Evolutionary conservation across 1,139 yeast species (phyloP).

Genomic region (Hansenula anomala): DNA sequence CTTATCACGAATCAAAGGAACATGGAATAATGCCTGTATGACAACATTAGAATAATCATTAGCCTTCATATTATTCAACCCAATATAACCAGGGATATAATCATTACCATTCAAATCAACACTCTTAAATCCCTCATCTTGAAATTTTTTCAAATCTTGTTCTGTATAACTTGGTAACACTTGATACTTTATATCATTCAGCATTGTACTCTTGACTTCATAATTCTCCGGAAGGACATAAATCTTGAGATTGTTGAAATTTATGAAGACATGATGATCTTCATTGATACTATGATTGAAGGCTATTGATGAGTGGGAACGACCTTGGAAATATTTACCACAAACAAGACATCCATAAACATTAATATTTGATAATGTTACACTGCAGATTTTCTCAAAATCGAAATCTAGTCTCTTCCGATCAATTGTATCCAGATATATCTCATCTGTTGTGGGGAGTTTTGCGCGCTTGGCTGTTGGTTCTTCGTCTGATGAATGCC

Average conservation of each 20-base stretch:
- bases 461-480: background rate
- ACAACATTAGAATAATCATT: slow-evolving; percentile 55
- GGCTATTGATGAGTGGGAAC: slow-evolving; percentile 59
- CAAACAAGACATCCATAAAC: slow-evolving; percentile 72
- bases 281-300: slow-evolving; percentile 59
- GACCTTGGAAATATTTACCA: slow-evolving; percentile 71
- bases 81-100: slow-evolving; percentile 62
- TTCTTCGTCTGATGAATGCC: background rate
- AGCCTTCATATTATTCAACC: slow-evolving; percentile 49
- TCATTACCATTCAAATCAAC: slow-evolving; percentile 38
- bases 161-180: slow-evolving; percentile 47
- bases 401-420: slow-evolving; percentile 62
- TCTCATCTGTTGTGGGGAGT: slow-evolving; percentile 6
- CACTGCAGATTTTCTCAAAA: slow-evolving; percentile 60
- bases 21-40: slow-evolving; percentile 53
- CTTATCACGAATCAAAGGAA: slow-evolving; percentile 46
- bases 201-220: slow-evolving; percentile 24
- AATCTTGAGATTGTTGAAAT: slow-evolving; percentile 42
- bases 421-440: slow-evolving; percentile 53
- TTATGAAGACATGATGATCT: slow-evolving; percentile 61
- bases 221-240: slow-evolving; percentile 56
- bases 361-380: slow-evolving; percentile 54
- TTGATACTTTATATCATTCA: slow-evolving; percentile 49
- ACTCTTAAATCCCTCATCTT: slow-evolving; percentile 17
- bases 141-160: slow-evolving; percentile 30